Evolutionary conservation across 345 rosid genomes (phyloP).

Genomic region (Capsella bursapastoris): DNA sequence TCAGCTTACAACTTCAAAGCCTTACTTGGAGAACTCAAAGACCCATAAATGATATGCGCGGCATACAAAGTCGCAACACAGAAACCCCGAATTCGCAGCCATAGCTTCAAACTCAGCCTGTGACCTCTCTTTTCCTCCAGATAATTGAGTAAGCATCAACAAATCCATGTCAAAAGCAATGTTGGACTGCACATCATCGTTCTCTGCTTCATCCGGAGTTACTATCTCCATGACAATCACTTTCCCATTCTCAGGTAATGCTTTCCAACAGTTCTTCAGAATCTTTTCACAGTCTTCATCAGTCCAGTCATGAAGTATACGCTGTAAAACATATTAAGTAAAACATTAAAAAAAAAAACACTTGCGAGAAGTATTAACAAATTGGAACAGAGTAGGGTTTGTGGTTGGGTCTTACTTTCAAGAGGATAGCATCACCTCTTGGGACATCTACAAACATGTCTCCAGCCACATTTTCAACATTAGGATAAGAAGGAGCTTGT

Average conservation of each 20-base stretch:
- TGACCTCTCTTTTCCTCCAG: slow-evolving; percentile 50
- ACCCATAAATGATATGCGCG: slow-evolving; percentile 43
- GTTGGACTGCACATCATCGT: slow-evolving; percentile 7
- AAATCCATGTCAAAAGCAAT: slow-evolving; percentile 33
- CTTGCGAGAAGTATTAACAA: not conserved
- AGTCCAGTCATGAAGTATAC: slow-evolving; percentile 49
- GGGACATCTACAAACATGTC: slow-evolving; percentile 52
- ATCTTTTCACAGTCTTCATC: slow-evolving; percentile 49
- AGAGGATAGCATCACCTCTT: slow-evolving; percentile 50
- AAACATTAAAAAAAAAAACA: not conserved
- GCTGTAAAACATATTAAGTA: slow-evolving; percentile 30
- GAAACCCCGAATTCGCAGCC: slow-evolving; percentile 44
- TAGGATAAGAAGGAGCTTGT: slow-evolving; percentile 41
- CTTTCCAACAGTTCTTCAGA: slow-evolving; percentile 44
- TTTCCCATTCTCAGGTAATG: slow-evolving; percentile 47
- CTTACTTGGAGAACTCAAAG: slow-evolving; percentile 35
- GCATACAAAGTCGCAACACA: slow-evolving; percentile 25
- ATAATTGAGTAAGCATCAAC: slow-evolving; percentile 26
- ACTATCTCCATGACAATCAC: slow-evolving; percentile 42
- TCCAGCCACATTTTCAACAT: slow-evolving; percentile 48
- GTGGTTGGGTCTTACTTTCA: slow-evolving; percentile 40
- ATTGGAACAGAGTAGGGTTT: not conserved
- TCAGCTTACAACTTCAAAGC: not conserved
- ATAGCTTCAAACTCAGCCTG: slow-evolving; percentile 37
- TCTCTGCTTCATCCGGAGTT: slow-evolving; percentile 29